A percentile compares a stretch with the other conserved stretches of the same genome.
Conservation (phyloP, 176 grass and related monocot genomes). For the Carex parvula region DNA sequence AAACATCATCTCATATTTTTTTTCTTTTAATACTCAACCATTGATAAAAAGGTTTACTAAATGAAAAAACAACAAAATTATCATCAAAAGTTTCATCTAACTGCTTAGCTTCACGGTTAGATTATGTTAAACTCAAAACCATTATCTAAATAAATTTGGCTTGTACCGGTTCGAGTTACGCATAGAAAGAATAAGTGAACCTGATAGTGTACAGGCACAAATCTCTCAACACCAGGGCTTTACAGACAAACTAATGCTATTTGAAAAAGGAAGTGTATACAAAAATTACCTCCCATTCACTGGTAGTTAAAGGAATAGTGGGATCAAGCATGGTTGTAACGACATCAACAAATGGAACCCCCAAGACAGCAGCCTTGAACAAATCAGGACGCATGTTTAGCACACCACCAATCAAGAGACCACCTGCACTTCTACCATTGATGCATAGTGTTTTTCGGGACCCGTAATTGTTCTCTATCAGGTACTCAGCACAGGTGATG, state of each 20-base stretch:
- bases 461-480: slow-evolving; percentile 70
- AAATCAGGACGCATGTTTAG: slow-evolving; percentile 93
- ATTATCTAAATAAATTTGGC: not conserved
- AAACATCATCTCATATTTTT: not conserved
- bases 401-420: slow-evolving; percentile 65
- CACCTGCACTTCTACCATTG: slow-evolving; percentile 82
- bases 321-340: slow-evolving; percentile 93
- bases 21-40: not conserved
- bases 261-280: not conserved
- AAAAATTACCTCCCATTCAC: slow-evolving; percentile 83
- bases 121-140: not conserved
- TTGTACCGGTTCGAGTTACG: not conserved
- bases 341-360: slow-evolving; percentile 88
- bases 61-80: not conserved
- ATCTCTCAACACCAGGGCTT: not conserved
- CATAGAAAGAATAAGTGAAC: not conserved
- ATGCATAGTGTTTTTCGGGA: slow-evolving; percentile 79
- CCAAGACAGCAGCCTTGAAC: slow-evolving; percentile 67
- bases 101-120: not conserved
- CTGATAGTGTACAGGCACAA: not conserved
- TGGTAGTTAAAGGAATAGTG: slow-evolving; percentile 74
- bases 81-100: not conserved
- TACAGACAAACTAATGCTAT: not conserved
- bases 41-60: not conserved
- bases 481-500: slow-evolving; percentile 71